Base-by-base conservation (phyloP, 495 filamentous ascomycete species). In the Sporormia fimetaria region DNA sequence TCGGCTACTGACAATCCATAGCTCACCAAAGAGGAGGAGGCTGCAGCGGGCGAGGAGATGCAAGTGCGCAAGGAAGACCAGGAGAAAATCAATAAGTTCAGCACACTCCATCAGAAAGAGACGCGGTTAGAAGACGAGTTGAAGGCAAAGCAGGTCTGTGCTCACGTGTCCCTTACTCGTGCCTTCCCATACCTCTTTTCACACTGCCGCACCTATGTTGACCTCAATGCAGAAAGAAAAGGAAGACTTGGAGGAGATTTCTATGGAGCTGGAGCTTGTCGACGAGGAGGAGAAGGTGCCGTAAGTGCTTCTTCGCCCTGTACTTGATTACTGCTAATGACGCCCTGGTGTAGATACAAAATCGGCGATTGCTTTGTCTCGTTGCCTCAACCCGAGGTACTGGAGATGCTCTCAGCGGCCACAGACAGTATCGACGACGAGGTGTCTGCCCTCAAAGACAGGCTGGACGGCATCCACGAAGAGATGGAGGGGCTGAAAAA, bases 31-130 rank as follows among this genome's bases (percentile, higher is more conserved):
- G 90, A 93, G 62, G 90, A 98, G 41, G 90, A 95, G 62, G 68
- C 65, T 47, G 65, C 76, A 9, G 18, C 26, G 3, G 67, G 72
- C 31, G 80, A 88, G 26, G 87, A 95, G 44, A 78, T 83, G 46
- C 81, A 94, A 59, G 90, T 98, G 37, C 80, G 88, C 25, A 81
- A 86, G 51, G 88, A 94, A 54, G 90, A 98, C 58, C 90, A 98
- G 62, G 87, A 98, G 63, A 92, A 87, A 62, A 98, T 98, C 71
- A 98, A 96, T 64, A 80, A 80, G 37, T 98, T 98, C 68, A 95
- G 87, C 60, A 76, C 87, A 25, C 69, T 98, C 34, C 92, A 98
- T 61, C 84, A 92, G 58, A 77, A 81, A 20, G 81, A 94, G 61
- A 65, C 77, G 3, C 56, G 65, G 6, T 60, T 96, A 14, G 80